Evolutionary conservation across 2,329 filamentous ascomycete species (phyloP).

Genomic region (Fusarium brachygibbosum): DNA sequence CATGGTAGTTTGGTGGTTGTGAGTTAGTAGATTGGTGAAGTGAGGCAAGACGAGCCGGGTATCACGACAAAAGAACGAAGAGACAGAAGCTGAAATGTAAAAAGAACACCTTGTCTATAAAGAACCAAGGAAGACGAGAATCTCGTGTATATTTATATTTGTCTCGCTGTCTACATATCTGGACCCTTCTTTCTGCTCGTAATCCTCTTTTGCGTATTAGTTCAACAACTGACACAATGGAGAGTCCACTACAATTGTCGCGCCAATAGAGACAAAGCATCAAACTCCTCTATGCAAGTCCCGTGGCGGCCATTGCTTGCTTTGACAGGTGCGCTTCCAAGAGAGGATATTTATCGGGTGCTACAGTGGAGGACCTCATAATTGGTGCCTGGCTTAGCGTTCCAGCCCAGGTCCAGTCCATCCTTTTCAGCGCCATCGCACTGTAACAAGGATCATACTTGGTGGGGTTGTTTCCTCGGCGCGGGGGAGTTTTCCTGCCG

Average conservation of each 20-base stretch:
- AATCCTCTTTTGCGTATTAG: slow-evolving; percentile 19
- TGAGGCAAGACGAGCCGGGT: slow-evolving; percentile 2
- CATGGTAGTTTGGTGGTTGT: slow-evolving; percentile 51
- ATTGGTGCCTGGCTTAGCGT: slow-evolving; percentile 28
- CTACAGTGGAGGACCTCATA: slow-evolving; percentile 26
- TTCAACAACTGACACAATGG: slow-evolving; percentile 6
- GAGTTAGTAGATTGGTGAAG: neutral
- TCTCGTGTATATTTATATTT: slow-evolving; percentile 22
- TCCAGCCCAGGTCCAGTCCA: neutral
- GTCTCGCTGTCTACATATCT: neutral
- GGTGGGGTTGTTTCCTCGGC: slow-evolving; percentile 15
- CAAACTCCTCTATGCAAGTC: slow-evolving; percentile 18
- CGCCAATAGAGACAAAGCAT: slow-evolving; percentile 41
- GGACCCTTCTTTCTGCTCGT: slow-evolving; percentile 9
- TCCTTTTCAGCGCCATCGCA: slow-evolving; percentile 7
- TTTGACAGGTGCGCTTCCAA: slow-evolving; percentile 47
- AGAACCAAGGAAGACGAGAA: neutral
- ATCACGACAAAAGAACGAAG: slow-evolving; percentile 13
- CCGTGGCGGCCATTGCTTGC: slow-evolving; percentile 37
- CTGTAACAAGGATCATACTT: slow-evolving; percentile 1
- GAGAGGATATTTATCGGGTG: slow-evolving; percentile 30
- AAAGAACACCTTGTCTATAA: neutral
- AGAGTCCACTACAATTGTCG: slow-evolving; percentile 37
- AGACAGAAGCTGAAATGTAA: neutral
- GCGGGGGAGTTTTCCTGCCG: slow-evolving; percentile 26